A percentile compares a stretch with the other conserved stretches of the same genome.
phyloP scores from a whole-genome alignment of 2,329 filamentous ascomycete genomes.

The Davidsoniella eucalypti region DNA sequence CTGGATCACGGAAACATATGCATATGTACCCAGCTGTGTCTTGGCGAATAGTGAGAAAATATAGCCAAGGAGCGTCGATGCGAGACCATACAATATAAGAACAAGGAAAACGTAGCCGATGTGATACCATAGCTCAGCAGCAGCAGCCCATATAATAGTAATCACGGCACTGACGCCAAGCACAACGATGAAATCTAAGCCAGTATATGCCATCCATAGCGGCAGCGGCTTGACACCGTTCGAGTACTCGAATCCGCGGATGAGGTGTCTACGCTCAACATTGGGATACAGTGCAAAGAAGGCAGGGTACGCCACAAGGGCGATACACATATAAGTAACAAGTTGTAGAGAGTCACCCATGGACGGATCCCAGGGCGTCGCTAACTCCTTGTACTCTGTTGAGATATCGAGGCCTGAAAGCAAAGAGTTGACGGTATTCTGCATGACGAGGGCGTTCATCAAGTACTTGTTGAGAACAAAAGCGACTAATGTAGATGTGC shows the following conservation, averaged over 20 bases:
- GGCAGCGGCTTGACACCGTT: constrained; percentile 74
- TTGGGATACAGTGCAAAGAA: constrained; percentile 85
- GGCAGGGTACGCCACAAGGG: constrained; percentile 61
- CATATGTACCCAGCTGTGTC: constrained; percentile 71
- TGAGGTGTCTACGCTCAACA: constrained; percentile 61
- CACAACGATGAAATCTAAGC: constrained; percentile 66
- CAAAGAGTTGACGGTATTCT: constrained; percentile 50
- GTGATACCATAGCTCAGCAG: constrained; percentile 55
- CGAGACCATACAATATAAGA: constrained; percentile 64
- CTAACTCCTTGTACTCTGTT: constrained; percentile 59
- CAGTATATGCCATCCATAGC: constrained; percentile 68
- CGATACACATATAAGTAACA: constrained; percentile 66
- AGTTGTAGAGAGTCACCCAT: constrained; percentile 63
- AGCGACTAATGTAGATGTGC: constrained; percentile 46
- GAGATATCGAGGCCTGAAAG: constrained; percentile 52
- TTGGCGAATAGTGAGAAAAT: constrained; percentile 63
- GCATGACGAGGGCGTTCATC: constrained; percentile 41
- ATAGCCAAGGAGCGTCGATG: constrained; percentile 62
- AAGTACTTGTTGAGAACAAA: constrained; percentile 50
- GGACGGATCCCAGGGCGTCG: constrained; percentile 50
- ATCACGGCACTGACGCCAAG: constrained; percentile 31
- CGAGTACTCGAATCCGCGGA: constrained; percentile 75
- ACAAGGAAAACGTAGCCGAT: constrained; percentile 69
- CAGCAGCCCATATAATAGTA: constrained; percentile 51
- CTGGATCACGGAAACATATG: constrained; percentile 63